Percentiles rank a stretch among this genome's conserved stretches.
Evolutionary conservation across 2,329 filamentous ascomycete genomes (phyloP).

Genomic region (Xenosphaeropsis pyriputrescens): DNA sequence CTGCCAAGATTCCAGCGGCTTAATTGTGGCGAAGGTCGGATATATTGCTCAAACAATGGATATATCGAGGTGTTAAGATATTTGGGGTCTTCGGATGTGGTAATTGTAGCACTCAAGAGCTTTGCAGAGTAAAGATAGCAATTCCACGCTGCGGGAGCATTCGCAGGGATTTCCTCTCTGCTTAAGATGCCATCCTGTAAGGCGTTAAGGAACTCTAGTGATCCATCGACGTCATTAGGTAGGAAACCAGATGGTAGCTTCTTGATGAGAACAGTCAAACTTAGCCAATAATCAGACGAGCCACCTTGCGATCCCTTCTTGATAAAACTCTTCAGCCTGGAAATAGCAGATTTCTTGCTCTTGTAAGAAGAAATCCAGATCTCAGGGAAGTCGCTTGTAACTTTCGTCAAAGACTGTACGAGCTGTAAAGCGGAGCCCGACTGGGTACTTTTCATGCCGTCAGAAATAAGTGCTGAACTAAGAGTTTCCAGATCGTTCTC

Average conservation of each 20-base stretch:
- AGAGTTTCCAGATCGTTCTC: constrained; percentile 34
- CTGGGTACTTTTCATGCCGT: constrained; percentile 61
- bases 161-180: constrained; percentile 59
- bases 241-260: constrained; percentile 39
- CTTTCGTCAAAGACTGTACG: constrained; percentile 45
- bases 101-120: constrained; percentile 31
- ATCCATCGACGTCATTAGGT: constrained; percentile 34
- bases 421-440: constrained; percentile 60
- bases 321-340: constrained; percentile 55
- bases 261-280: constrained; percentile 45
- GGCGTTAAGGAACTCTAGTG: constrained; percentile 47
- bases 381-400: constrained; percentile 51
- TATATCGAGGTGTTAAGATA: constrained; percentile 35
- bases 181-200: constrained; percentile 56
- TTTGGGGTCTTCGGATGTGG: constrained; percentile 27
- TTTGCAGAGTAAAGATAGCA: constrained; percentile 54
- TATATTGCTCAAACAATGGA: constrained; percentile 37
- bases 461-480: constrained; percentile 48
- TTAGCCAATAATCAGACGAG: constrained; percentile 56
- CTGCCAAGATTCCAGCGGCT: constrained; percentile 8
- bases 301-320: constrained; percentile 77
- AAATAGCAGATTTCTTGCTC: constrained; percentile 36
- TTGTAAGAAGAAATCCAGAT: constrained; percentile 55
- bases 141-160: constrained; percentile 56
- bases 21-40: constrained; percentile 17